Base-by-base conservation (phyloP, 2,329 filamentous ascomycete genomes). In the Trichoderma koningii region DNA sequence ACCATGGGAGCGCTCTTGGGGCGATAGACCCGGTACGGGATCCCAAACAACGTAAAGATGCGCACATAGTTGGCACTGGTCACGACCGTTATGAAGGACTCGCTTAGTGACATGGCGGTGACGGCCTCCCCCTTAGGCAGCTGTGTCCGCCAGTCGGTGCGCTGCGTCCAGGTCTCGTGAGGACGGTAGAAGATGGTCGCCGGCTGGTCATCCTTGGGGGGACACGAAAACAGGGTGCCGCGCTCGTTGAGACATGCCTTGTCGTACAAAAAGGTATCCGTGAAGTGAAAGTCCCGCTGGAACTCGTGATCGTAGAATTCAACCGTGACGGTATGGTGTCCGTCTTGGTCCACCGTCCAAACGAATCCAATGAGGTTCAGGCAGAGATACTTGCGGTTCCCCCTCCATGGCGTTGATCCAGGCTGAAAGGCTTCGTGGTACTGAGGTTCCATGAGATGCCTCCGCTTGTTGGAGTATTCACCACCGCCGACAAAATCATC, bases 251-350 rank as follows among this genome's bases (percentile, higher is more conserved):
- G 82, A 72, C 94, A 98, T 21, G 95, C 94, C 77, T 97, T 97
- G 78, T 99, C 95, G 77, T 98, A 98, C 4, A 93, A 83, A 74
- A 93, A 97, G 0, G 93, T 94, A 74, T 99, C 95, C 14, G 93
- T 98, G 75, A 99, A 98, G 79, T 98, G 95, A 72, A 97, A 97
- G 75, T 98, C 93, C 55, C 94, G 86, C 75, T 97, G 90, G 66
- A 90, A 88, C 70, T 96, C 93, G 66, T 93, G 90, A 76, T 99
- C 96, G 75, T 98, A 97, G 75, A 99, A 99, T 72, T 98, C 95
- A 2, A 98, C 93, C 0, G 93, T 97, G 12, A 99, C 89, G 1
- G 95, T 99, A 74, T 98, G 87, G 71, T 94, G 90, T 0, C 90
- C 91, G 73, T 97, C 93, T 76, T 99, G 95, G 70, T 97, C 91